These are phyloP conservation scores for Eruca vesicaria DNA, from an alignment of 441 rosid species.

Conservation along the genomic window DNA sequence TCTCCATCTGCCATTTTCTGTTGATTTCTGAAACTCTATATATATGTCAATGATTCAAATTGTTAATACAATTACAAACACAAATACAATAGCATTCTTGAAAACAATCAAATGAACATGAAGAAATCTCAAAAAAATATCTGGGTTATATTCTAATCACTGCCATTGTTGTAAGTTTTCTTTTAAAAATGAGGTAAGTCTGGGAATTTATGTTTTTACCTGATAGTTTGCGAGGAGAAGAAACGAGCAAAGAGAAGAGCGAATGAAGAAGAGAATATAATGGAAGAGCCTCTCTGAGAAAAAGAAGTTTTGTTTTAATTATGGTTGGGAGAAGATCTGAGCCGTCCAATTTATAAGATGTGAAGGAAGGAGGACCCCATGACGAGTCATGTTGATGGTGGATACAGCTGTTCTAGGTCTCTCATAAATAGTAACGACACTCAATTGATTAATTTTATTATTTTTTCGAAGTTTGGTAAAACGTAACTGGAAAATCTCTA, in stretches of 20 bases:
- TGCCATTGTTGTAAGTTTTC: too few relatives aligned
- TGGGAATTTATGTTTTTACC: not conserved
- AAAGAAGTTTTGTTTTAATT: not conserved
- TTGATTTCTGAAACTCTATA: not conserved
- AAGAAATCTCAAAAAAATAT: not conserved
- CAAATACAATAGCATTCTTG: not conserved
- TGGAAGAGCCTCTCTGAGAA: not conserved
- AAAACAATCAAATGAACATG: not conserved
- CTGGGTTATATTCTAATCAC: not conserved
- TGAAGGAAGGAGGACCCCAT: constrained; percentile 30
- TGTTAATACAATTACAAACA: not conserved
- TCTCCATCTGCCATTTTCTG: constrained; percentile 35
- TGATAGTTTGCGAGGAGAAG: constrained; percentile 7
- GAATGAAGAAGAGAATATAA: not conserved
- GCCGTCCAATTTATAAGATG: not conserved
- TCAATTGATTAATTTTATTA: not conserved
- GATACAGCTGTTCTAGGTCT: constrained; percentile 35
- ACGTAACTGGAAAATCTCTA: constrained; percentile 10
- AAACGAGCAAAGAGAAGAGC: not conserved
- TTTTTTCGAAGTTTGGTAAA: not conserved
- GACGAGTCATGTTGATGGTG: constrained; percentile 22
- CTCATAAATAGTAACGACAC: constrained; percentile 22
- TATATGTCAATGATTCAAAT: not conserved
- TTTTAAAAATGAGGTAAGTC: too few relatives aligned
- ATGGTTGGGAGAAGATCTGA: constrained; percentile 3